Evolutionary conservation across 1,139 yeast genomes (phyloP), one percentile per base, ranked within the genome.

Genomic region (Geotrichum bryndzae): DNA sequence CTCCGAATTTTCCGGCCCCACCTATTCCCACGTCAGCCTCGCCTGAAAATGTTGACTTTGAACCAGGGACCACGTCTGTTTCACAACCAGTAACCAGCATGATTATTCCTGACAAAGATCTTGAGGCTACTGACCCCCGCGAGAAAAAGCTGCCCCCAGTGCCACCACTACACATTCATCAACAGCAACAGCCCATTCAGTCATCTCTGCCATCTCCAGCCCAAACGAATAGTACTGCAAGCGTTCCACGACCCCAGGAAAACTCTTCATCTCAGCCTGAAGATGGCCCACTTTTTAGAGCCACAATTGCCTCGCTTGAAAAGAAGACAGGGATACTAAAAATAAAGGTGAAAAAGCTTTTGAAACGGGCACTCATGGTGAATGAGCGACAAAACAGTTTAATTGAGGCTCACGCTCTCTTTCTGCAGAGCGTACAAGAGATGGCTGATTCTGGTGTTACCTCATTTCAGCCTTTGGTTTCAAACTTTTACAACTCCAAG

Each of bases 251-350:
- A 2, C 77, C 77, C 1, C 67, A 66, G 8, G 71, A 67, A 7
- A 74, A 69, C 41, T 70, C 70, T 46, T 64, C 68, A 6, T 68
- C 77, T 29, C 76, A 76, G 77, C 69, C 77, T 1, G 88, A 85
- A 63, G 96, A 88, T 69, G 95, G 95, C 0, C 96, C 96, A 0
- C 81, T 84, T 54, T 88, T 88, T 69, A 76, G 95, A 57, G 84
- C 82, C 45, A 76, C 84, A 0, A 73, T 88, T 23, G 75, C 77
- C 13, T 76, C 77, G 8, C 81, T 84, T 68, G 95, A 88, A 70
- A 76, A 77, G 27, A 76, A 78, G 57, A 76, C 87, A 0, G 82
- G 84, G 0, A 72, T 73, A 23, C 76, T 86, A 65, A 80, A 82
- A 63, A 77, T 77, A 54, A 74, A 78, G 8, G 76, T 82, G 53